A percentile compares a stretch with the other conserved stretches of the same genome.
Evolutionary conservation across 2,329 filamentous ascomycete species (phyloP).

Genomic region (Cordyceps pruinosa): DNA sequence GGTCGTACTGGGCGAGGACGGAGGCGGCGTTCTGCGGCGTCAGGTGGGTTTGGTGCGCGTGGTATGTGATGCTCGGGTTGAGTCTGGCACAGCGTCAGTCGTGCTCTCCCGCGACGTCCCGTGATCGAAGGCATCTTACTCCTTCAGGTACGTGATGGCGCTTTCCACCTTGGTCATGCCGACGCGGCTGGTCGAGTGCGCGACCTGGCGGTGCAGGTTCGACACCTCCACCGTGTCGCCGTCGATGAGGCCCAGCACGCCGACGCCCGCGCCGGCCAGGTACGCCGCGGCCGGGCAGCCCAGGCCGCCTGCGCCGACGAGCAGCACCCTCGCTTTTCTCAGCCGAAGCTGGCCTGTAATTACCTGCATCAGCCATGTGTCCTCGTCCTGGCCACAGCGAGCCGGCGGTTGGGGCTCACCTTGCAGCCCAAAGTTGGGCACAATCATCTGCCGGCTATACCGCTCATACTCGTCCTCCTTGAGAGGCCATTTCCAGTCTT

Average conservation of each 20-base stretch:
- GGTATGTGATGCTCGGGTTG: constrained; percentile 64
- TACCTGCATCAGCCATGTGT: neutral
- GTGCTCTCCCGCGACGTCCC: neutral
- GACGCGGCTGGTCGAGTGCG: constrained; percentile 65
- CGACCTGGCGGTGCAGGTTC: constrained; percentile 87
- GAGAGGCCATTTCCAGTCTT: constrained; percentile 61
- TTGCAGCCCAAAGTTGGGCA: constrained; percentile 70
- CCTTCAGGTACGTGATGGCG: constrained; percentile 52
- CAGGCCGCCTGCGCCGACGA: constrained; percentile 82
- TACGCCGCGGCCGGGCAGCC: constrained; percentile 93
- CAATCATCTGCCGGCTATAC: constrained; percentile 87
- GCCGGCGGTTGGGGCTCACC: constrained; percentile 37
- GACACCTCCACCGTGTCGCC: constrained; percentile 82
- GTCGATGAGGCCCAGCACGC: constrained; percentile 76
- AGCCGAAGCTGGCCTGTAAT: constrained; percentile 66
- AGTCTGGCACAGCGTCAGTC: constrained; percentile 40
- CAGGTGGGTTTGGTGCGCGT: constrained; percentile 57
- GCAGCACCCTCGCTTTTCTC: constrained; percentile 61
- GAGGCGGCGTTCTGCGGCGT: constrained; percentile 59
- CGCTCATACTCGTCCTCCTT: constrained; percentile 67
- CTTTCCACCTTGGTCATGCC: constrained; percentile 78
- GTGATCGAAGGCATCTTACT: constrained; percentile 32
- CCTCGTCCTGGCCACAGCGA: neutral
- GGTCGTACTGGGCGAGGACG: constrained; percentile 65
- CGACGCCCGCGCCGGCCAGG: constrained; percentile 80